A percentile compares a stretch with the other conserved stretches of the same genome.
These are phyloP conservation scores for Typha latifolia DNA, from an alignment of 176 grass and related monocot species.

Conservation along the genomic window DNA sequence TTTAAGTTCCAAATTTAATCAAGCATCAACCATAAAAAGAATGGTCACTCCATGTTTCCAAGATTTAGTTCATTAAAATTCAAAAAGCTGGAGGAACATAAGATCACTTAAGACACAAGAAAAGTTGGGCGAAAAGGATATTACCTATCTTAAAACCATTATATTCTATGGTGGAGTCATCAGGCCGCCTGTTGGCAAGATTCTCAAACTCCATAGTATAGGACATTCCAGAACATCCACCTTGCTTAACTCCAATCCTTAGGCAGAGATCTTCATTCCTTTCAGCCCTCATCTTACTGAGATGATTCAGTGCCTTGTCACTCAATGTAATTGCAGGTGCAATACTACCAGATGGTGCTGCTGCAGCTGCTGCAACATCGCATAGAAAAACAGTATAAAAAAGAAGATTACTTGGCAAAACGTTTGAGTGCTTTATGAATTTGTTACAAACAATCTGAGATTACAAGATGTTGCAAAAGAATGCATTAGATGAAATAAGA, in stretches of 20 bases:
- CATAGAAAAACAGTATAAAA: neutral
- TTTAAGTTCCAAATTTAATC: no score
- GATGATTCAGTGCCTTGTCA: slow-evolving; percentile 81
- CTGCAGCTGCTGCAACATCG: slow-evolving; percentile 3
- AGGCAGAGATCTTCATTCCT: slow-evolving; percentile 74
- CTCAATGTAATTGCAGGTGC: slow-evolving; percentile 73
- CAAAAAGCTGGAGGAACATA: no score
- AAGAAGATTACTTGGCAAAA: neutral
- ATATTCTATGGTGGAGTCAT: slow-evolving; percentile 76
- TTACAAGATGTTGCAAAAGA: neutral
- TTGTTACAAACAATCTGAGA: neutral
- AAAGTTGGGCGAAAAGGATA: neutral
- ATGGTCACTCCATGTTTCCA: neutral
- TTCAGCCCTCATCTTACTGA: slow-evolving; percentile 76
- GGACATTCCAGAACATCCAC: slow-evolving; percentile 98
- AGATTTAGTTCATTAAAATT: no score
- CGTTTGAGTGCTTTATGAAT: neutral
- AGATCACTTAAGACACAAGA: neutral
- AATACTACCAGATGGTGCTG: slow-evolving; percentile 46
- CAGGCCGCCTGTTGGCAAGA: slow-evolving; percentile 37
- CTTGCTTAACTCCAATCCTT: slow-evolving; percentile 96
- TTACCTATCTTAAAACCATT: slow-evolving; percentile 94
- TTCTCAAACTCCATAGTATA: slow-evolving; percentile 98
- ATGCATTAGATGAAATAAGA: no score
- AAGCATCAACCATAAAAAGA: neutral